phyloP scores from a whole-genome alignment of 2,329 filamentous ascomycete genomes.

The Coniochaeta ligniaria region DNA sequence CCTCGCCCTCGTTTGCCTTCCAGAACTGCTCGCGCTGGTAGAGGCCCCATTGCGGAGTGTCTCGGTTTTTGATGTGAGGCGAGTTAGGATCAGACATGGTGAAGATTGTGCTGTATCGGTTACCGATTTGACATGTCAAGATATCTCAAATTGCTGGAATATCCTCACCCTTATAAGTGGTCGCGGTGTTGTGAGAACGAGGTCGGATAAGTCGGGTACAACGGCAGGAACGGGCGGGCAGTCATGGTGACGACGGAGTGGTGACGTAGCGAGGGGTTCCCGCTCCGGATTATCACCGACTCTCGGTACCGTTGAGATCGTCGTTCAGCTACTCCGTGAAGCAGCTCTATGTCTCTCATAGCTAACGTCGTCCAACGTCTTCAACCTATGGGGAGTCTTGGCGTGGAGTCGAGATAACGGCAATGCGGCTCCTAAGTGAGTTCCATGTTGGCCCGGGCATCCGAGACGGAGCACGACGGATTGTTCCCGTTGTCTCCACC shows the following conservation, averaged over 20 bases:
- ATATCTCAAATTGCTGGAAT: slow-evolving; percentile 18
- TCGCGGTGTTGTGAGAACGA: not conserved
- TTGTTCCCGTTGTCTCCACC: not conserved
- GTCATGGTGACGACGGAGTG: not conserved
- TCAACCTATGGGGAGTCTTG: not conserved
- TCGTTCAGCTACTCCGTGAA: not conserved
- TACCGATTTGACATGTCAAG: slow-evolving; percentile 19
- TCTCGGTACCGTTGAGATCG: not conserved
- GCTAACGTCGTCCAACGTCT: not conserved
- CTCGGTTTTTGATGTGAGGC: slow-evolving; percentile 14
- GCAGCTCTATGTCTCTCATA: not conserved
- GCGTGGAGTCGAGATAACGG: not conserved
- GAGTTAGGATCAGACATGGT: slow-evolving; percentile 11
- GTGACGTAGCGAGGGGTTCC: slow-evolving; percentile 2
- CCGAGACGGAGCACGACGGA: not conserved
- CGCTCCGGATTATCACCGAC: not conserved
- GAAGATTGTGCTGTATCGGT: not conserved
- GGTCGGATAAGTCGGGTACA: not conserved
- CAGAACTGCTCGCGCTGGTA: slow-evolving; percentile 19
- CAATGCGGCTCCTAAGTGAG: not conserved
- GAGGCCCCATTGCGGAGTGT: slow-evolving; percentile 16
- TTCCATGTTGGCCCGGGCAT: not conserved
- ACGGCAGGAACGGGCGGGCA: too few species aligned
- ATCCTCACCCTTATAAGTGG: slow-evolving; percentile 1
- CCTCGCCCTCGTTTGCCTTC: slow-evolving; percentile 15